Evolutionary conservation across 2,329 filamentous ascomycete species (phyloP).

Genomic region (Huntiella decipiens): DNA sequence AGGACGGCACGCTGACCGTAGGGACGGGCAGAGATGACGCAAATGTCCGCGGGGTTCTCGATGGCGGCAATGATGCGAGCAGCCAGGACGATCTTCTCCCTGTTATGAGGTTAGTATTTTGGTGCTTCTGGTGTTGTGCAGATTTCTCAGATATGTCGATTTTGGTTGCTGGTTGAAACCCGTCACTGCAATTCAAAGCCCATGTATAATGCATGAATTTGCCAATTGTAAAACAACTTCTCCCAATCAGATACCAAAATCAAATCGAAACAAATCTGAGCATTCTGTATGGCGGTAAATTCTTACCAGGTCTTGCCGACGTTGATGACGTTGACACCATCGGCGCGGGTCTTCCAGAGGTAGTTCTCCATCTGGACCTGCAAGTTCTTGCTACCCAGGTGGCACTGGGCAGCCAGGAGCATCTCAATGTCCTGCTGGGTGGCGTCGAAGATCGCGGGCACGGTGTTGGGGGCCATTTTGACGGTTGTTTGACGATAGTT

Average conservation of each 20-base stretch:
- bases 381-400: constrained; percentile 97
- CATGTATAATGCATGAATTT: too few species aligned
- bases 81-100: constrained; percentile 99
- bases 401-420: constrained; percentile 90
- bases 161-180: too few species aligned
- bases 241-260: too few species aligned
- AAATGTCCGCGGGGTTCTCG: constrained; percentile 98
- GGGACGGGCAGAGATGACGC: constrained; percentile 97
- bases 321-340: constrained; percentile 98
- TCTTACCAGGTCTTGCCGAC: constrained; percentile 98
- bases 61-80: constrained; percentile 97
- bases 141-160: too few species aligned
- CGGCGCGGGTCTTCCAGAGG: constrained; percentile 97
- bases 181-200: too few species aligned
- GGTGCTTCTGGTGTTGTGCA: too few species aligned
- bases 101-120: constrained; percentile 22
- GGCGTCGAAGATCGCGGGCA: constrained; percentile 89
- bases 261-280: neutral
- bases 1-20: constrained; percentile 99
- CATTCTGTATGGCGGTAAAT: neutral
- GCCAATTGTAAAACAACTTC: too few species aligned
- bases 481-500: constrained; percentile 24
- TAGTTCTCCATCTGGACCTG: constrained; percentile 99
- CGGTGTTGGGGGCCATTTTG: constrained; percentile 91
- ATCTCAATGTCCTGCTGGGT: constrained; percentile 98